These are phyloP conservation scores for Hirsutella minnesotensis DNA, from an alignment of 2,329 filamentous ascomycete species.

Conservation along the genomic window DNA sequence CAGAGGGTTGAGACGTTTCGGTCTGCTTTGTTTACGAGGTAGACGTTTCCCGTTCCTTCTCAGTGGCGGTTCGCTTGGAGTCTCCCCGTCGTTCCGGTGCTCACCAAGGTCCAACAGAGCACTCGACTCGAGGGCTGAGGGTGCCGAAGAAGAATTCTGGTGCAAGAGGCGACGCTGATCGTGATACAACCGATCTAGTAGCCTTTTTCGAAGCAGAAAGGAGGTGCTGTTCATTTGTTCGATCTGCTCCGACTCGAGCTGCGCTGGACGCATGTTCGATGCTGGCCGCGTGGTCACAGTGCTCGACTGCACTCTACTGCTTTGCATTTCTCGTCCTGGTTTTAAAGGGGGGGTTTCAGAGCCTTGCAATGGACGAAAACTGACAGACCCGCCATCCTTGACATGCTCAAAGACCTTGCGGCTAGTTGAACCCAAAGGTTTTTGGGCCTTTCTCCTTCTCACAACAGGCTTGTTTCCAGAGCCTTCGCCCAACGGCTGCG, in stretches of 20 bases:
- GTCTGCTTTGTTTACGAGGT: slow-evolving; percentile 31
- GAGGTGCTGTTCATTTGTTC: slow-evolving; percentile 20
- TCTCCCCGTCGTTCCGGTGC: too few relatives aligned
- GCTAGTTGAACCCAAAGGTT: slow-evolving; percentile 2
- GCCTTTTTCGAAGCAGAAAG: slow-evolving; percentile 40
- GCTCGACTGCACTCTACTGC: neutral
- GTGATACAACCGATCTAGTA: slow-evolving; percentile 43
- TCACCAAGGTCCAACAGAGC: neutral
- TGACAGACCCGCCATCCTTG: slow-evolving; percentile 14
- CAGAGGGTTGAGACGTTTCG: slow-evolving; percentile 33
- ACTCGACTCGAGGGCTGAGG: too few relatives aligned
- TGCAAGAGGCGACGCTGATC: slow-evolving; percentile 10
- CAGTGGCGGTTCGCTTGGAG: neutral
- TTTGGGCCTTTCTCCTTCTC: neutral
- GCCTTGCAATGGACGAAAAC: slow-evolving; percentile 9
- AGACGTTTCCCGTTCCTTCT: slow-evolving; percentile 10
- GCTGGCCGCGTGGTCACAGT: slow-evolving; percentile 28
- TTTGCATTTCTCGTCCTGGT: neutral
- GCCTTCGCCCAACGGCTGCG: slow-evolving; percentile 9
- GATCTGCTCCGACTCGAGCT: slow-evolving; percentile 37
- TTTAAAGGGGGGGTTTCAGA: neutral
- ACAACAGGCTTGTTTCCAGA: slow-evolving; percentile 13
- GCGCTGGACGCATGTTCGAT: slow-evolving; percentile 34
- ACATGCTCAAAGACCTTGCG: slow-evolving; percentile 19
- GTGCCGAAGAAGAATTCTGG: neutral